These are phyloP conservation scores for Rossbeevera mucosa DNA, from an alignment of 768 basidiomycete genomes.

Conservation along the genomic window DNA sequence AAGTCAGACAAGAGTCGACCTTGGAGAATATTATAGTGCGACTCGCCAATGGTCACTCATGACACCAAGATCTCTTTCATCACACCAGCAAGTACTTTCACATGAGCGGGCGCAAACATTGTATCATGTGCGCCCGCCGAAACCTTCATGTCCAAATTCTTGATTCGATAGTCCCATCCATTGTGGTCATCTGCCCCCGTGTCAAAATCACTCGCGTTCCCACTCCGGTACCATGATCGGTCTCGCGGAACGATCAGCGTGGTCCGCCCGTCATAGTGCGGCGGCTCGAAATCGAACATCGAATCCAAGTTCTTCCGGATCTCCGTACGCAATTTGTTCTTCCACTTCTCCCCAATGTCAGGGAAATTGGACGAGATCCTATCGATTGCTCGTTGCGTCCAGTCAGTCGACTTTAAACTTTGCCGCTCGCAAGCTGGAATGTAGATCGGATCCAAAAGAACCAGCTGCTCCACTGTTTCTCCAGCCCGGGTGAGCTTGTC, in stretches of 20 bases:
- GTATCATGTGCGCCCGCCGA: slow-evolving; percentile 28
- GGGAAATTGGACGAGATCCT: slow-evolving; percentile 29
- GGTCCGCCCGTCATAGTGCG: slow-evolving; percentile 19
- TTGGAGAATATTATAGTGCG: neutral
- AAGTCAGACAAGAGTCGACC: neutral
- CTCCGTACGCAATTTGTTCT: slow-evolving; percentile 26
- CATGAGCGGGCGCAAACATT: slow-evolving; percentile 31
- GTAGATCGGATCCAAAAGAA: slow-evolving; percentile 30
- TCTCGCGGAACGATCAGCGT: slow-evolving; percentile 30
- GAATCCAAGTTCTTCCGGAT: slow-evolving; percentile 32
- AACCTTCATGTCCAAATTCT: slow-evolving; percentile 26
- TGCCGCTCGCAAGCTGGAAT: slow-evolving; percentile 26
- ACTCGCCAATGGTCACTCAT: slow-evolving; percentile 1
- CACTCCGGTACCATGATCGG: slow-evolving; percentile 31
- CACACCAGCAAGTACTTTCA: slow-evolving; percentile 27
- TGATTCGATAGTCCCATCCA: slow-evolving; percentile 27
- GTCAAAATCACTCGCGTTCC: slow-evolving; percentile 26
- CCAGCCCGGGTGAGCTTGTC: slow-evolving; percentile 22
- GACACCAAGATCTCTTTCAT: slow-evolving; percentile 16
- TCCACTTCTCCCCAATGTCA: slow-evolving; percentile 32
- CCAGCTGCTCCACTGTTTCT: slow-evolving; percentile 22
- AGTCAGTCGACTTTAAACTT: slow-evolving; percentile 28
- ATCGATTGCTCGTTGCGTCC: slow-evolving; percentile 29
- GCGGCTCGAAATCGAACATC: slow-evolving; percentile 31
- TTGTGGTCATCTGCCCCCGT: slow-evolving; percentile 30